Conservation (phyloP, 768 basidiomycete species). For the Pleurotus ostreatus region DNA sequence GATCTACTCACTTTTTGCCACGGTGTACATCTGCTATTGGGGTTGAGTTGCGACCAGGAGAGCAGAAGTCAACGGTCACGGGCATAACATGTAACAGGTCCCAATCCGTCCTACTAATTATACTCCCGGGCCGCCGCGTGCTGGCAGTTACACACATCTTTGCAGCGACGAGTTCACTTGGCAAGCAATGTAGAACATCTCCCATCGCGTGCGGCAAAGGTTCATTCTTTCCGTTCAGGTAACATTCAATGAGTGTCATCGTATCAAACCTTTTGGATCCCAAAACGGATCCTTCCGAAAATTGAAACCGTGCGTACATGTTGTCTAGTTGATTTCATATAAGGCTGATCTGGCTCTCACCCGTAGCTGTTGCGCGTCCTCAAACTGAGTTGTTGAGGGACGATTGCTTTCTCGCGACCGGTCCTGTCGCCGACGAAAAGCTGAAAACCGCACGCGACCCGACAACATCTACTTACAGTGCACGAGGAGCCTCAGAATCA, state of each 20-base stretch:
- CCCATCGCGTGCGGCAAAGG: background rate
- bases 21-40: no score
- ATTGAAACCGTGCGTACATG: constrained; percentile 83
- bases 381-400: constrained; percentile 90
- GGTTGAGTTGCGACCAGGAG: no score
- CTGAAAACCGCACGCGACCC: constrained; percentile 79
- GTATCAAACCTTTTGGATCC: constrained; percentile 46
- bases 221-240: constrained; percentile 28
- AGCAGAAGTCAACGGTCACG: no score
- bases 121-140: no score
- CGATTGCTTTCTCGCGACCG: constrained; percentile 85
- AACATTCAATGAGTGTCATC: constrained; percentile 46
- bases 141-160: background rate
- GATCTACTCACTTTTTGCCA: no score
- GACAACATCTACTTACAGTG: constrained; percentile 83
- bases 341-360: background rate
- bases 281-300: constrained; percentile 89
- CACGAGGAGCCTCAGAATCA: constrained; percentile 91
- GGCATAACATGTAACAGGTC: no score
- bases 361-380: constrained; percentile 93
- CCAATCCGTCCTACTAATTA: no score
- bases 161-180: background rate
- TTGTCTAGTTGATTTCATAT: no score
- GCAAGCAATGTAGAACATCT: constrained; percentile 29
- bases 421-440: constrained; percentile 64